Evolutionary conservation across 345 rosid species (phyloP), one percentile per base, ranked within the genome.

Genomic region (Acer yangbiense): DNA sequence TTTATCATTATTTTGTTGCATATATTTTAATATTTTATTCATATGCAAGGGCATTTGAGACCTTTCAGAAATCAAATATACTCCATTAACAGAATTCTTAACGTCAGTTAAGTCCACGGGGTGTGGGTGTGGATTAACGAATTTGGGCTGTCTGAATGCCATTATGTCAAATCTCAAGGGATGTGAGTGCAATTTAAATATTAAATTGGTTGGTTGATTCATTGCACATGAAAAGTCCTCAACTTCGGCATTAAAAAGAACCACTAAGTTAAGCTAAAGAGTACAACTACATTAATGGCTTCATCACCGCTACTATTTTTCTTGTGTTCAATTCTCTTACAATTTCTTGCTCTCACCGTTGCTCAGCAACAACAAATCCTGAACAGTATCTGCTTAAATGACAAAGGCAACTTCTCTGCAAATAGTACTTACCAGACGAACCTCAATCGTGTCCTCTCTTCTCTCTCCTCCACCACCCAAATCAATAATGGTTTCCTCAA

Each of bases 361-460:
- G 82, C 64, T 41, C 68, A 68, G 55, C 12, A 57, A 2, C 6
- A 20, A 39, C 8, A 9, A 9, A 0, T 2, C 4, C 52, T 72
- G 0, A 0, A 10, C 0, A 7, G 75, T 43, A 25, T 82, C 5
- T 85, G 83, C 72, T 70, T 61, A 44, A 70, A 75, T 69, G 80
- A 82, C 58, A 80, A 70, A 57, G 90, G 87, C 23, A 85, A 79
- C 76, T 83, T 68, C 83, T 73, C 90, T 60, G 20, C 69, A 27
- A 78, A 78, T 69, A 68, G 69, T 46, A 62, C 72, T 71, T 88
- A 83, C 83, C 74, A 82, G 46, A 10, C 66, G 20, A 88, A 84
- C 83, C 80, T 86, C 9, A 63, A 79, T 23, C 65, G 20, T 44
- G 76, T 88, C 58, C 52, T 83, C 61, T 76, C 83, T 8, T 69